Conservation (phyloP, 495 filamentous ascomycete genomes). For the Tetracladium marchalianum region DNA sequence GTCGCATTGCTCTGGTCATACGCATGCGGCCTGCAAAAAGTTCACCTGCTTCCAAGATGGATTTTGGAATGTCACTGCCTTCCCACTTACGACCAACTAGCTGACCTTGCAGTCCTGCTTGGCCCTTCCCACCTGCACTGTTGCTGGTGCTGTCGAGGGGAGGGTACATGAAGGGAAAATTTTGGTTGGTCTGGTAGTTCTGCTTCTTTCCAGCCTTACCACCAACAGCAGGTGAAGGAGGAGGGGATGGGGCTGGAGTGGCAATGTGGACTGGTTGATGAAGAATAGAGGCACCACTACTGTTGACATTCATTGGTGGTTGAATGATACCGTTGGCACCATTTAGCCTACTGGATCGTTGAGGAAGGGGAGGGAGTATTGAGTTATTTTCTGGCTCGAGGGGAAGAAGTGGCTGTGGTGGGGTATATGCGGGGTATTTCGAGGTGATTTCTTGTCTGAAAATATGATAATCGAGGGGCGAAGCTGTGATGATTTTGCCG, state of each 20-base stretch:
- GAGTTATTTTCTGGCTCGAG: constrained; percentile 85
- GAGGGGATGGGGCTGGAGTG: constrained; percentile 93
- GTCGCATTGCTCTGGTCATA: constrained; percentile 81
- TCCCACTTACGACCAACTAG: constrained; percentile 78
- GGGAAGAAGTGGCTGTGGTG: constrained; percentile 72
- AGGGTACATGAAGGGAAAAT: constrained; percentile 96
- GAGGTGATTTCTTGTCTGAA: constrained; percentile 98
- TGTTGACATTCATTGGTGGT: constrained; percentile 34
- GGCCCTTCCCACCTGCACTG: constrained; percentile 77
- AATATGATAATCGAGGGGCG: constrained; percentile 89
- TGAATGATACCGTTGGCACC: constrained; percentile 37
- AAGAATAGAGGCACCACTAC: constrained; percentile 69
- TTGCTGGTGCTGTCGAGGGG: constrained; percentile 76
- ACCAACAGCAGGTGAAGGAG: constrained; percentile 80
- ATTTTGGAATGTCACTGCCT: constrained; percentile 81
- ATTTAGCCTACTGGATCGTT: constrained; percentile 48
- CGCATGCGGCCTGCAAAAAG: constrained; percentile 82
- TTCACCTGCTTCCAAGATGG: constrained; percentile 90
- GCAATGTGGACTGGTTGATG: constrained; percentile 97
- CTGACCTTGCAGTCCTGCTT: constrained; percentile 60
- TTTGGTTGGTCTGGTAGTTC: constrained; percentile 98
- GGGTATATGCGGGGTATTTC: constrained; percentile 94
- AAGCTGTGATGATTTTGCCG: constrained; percentile 68
- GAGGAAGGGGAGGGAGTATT: constrained; percentile 75
- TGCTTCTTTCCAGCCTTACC: constrained; percentile 97